Percentiles rank a stretch among this genome's conserved stretches.
These are phyloP conservation scores for Leptographium flavum DNA, from an alignment of 2,329 filamentous ascomycete genomes.

Conservation along the genomic window DNA sequence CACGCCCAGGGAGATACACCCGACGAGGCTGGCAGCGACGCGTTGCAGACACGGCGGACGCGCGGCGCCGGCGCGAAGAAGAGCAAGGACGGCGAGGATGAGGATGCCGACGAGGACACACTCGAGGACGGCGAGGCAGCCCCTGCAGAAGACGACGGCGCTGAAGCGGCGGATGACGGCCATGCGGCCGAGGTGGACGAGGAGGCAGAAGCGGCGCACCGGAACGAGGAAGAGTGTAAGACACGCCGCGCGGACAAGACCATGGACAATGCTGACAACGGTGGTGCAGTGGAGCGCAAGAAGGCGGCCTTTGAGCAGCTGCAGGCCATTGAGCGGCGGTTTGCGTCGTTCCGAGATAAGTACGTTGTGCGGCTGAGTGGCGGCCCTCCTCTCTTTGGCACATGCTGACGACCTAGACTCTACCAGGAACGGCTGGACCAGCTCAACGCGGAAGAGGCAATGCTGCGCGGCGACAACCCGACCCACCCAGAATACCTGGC, in stretches of 20 bases:
- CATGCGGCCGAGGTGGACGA: conserved; percentile 43
- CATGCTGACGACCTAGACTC: conserved; percentile 36
- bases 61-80: conserved; percentile 25
- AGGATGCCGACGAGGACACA: conserved; percentile 8
- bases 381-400: neutral
- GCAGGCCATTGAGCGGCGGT: conserved; percentile 72
- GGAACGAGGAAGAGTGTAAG: conserved; percentile 52
- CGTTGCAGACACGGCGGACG: conserved; percentile 23
- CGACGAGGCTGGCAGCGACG: conserved; percentile 20
- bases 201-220: conserved; percentile 42
- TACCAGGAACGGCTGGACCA: conserved; percentile 79
- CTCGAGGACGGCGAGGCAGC: conserved; percentile 16
- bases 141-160: conserved; percentile 20
- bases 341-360: conserved; percentile 72
- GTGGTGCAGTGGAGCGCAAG: conserved; percentile 54
- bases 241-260: neutral
- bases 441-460: conserved; percentile 56
- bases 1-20: conserved; percentile 13
- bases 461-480: conserved; percentile 42
- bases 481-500: conserved; percentile 85
- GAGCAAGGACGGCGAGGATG: conserved; percentile 10
- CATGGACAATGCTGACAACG: neutral
- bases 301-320: conserved; percentile 68
- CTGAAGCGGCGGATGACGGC: conserved; percentile 40
- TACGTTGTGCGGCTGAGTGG: conserved; percentile 21